phyloP scores from a whole-genome alignment of 2,329 filamentous ascomycete genomes.

The Epicoccum nigrum region DNA sequence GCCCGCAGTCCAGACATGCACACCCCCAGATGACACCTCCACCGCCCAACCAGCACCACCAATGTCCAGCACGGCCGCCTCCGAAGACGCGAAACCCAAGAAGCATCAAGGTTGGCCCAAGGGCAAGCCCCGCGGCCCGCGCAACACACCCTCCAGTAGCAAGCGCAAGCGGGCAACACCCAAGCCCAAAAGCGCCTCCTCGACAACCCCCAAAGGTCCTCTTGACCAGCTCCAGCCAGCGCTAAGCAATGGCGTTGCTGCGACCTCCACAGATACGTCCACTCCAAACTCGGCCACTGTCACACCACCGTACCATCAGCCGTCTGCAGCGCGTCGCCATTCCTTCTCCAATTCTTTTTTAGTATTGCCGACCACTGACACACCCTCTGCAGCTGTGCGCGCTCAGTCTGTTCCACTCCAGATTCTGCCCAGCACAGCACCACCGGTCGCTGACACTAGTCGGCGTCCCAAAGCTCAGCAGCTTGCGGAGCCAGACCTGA shows the following conservation, averaged over 20 bases:
- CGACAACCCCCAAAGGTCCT: constrained; percentile 20
- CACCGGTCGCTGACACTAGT: constrained; percentile 14
- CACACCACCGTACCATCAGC: constrained; percentile 17
- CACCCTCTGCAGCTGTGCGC: constrained; percentile 20
- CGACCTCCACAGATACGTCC: constrained; percentile 32
- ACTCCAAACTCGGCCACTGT: constrained; percentile 7
- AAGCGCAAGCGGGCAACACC: constrained; percentile 50
- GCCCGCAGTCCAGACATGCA: constrained; percentile 45
- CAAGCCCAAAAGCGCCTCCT: constrained; percentile 38
- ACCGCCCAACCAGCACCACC: constrained; percentile 20
- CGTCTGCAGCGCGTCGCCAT: constrained; percentile 26
- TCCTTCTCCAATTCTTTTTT: constrained; percentile 34
- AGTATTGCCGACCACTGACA: constrained; percentile 9
- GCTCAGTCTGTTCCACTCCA: constrained; percentile 43
- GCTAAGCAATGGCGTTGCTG: constrained; percentile 35
- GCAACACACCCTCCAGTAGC: constrained; percentile 40
- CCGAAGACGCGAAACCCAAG: constrained; percentile 34
- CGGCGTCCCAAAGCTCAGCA: constrained; percentile 19
- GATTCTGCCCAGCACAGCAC: constrained; percentile 19
- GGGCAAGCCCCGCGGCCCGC: constrained; percentile 52
- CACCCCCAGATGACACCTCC: constrained; percentile 47
- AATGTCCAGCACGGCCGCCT: constrained; percentile 1
- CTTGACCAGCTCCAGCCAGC: constrained; percentile 44
- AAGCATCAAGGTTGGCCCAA: constrained; percentile 53
- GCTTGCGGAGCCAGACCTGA: constrained; percentile 48